Evolutionary conservation across 2,329 filamentous ascomycete species (phyloP).

Genomic region (Chaetomium globosum): DNA sequence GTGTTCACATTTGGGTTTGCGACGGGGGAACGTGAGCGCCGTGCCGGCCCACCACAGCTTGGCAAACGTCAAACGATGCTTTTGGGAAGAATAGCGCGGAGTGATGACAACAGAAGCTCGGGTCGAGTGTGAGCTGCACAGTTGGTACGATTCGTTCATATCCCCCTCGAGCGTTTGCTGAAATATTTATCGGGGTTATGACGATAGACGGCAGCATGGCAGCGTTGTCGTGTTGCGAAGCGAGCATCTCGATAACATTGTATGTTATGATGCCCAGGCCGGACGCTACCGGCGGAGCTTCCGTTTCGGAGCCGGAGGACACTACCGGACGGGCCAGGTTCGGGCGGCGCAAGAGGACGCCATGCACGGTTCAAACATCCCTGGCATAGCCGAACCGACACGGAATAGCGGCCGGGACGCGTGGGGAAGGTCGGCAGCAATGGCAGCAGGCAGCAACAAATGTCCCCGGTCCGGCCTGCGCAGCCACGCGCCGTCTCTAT

Average conservation of each 20-base stretch:
- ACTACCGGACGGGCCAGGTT: not conserved
- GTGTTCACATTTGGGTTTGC: not conserved
- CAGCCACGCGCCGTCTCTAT: slow-evolving; percentile 13
- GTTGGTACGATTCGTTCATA: not conserved
- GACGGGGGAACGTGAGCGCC: not conserved
- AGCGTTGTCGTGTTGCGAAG: not conserved
- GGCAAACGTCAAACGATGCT: not conserved
- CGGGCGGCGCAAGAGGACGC: not conserved
- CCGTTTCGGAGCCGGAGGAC: slow-evolving; percentile 9
- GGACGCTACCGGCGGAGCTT: not conserved
- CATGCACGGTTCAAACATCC: not conserved
- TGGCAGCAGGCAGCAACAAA: slow-evolving; percentile 18
- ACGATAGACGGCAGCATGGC: not conserved
- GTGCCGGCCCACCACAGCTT: not conserved
- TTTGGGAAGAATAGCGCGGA: not conserved
- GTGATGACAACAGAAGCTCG: not conserved
- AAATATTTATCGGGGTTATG: not conserved
- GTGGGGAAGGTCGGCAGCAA: not conserved
- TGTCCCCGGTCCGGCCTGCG: slow-evolving; percentile 16
- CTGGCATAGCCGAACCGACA: not conserved
- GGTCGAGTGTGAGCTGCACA: not conserved
- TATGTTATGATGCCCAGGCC: not conserved
- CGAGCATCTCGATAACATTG: not conserved
- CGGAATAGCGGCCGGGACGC: not conserved
- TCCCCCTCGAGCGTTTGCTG: not conserved